Evolutionary conservation across 2,329 filamentous ascomycete species (phyloP), one percentile per base, ranked within the genome.

Genomic region (Sphaerulina vaccinii): DNA sequence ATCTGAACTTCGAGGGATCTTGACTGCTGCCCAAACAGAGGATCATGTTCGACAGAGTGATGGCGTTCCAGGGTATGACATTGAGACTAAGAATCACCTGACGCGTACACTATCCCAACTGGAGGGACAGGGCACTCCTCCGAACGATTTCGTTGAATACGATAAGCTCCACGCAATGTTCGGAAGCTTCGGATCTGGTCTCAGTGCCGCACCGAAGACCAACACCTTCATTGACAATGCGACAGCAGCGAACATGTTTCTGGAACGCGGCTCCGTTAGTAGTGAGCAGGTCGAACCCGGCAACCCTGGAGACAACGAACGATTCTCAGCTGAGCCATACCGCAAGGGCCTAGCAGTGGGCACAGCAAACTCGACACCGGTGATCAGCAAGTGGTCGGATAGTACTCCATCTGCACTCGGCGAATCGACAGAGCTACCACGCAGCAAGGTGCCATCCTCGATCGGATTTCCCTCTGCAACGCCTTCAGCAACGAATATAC

Each of bases 381-480:
- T 32, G 11, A 13, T 51, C 5, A 66, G 64, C 47, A 65, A 62
- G 47, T 66, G 63, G 63, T 66, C 63, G 5, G 47, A 52, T 36
- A 64, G 62, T 49, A 64, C 62, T 11, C 52, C 58, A 16, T 66
- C 63, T 10, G 51, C 52, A 16, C 40, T 55, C 18, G 48, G 33
- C 11, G 39, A 40, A 11, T 56, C 54, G 19, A 48, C 53, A 3
- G 49, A 44, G 4, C 18, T 43, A 9, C 41, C 47, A 3, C 49
- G 32, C 9, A 51, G 42, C 21, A 38, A 55, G 9, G 46, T 44
- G 7, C 47, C 43, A 29, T 49, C 45, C 16, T 62, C 59, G 3
- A 65, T 64, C 32, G 63, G 61, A 2, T 64, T 58, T 29, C 60
- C 58, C 13, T 62, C 62, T 16, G 22, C 51, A 6, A 5, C 22